Evolutionary conservation across 306 rosid species (phyloP).

Genomic region (Medicago ruthenica): DNA sequence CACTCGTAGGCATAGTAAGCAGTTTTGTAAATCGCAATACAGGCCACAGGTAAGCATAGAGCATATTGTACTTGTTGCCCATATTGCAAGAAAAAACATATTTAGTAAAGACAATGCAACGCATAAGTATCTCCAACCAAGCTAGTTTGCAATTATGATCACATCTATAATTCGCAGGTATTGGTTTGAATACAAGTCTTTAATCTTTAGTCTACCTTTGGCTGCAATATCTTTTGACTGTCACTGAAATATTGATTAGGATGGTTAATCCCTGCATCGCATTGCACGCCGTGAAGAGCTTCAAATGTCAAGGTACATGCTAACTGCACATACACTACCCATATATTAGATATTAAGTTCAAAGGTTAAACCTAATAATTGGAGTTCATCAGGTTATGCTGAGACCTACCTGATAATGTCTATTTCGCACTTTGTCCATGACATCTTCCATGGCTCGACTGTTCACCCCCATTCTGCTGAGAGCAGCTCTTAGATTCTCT

Average conservation of each 20-base stretch:
- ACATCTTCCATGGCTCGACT: slow-evolving; percentile 75
- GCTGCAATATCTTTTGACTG: slow-evolving; percentile 68
- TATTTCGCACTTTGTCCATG: slow-evolving; percentile 82
- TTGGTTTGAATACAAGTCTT: slow-evolving; percentile 3
- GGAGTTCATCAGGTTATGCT: slow-evolving; percentile 34
- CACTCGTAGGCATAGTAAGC: neutral
- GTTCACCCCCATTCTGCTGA: slow-evolving; percentile 81
- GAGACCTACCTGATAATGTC: slow-evolving; percentile 92
- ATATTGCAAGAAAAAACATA: neutral
- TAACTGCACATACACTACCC: slow-evolving; percentile 61
- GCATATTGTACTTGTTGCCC: slow-evolving; percentile 1
- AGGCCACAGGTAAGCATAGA: slow-evolving; percentile 5
- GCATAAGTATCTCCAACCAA: slow-evolving; percentile 11
- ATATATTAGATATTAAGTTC: slow-evolving; percentile 40
- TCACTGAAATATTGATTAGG: slow-evolving; percentile 95
- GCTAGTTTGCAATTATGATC: slow-evolving; percentile 24
- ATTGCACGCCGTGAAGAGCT: slow-evolving; percentile 71
- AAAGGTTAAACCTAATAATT: slow-evolving; percentile 34
- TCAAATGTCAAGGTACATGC: slow-evolving; percentile 98
- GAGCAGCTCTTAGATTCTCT: slow-evolving; percentile 91
- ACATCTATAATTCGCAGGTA: slow-evolving; percentile 8
- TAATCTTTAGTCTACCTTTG: slow-evolving; percentile 56
- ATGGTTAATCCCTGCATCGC: slow-evolving; percentile 97
- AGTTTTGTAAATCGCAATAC: neutral
- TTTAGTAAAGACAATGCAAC: neutral